Percentiles rank a stretch among this genome's conserved stretches.
These are phyloP conservation scores for Crucibulum cyathiforme DNA, from an alignment of 1,284 basidiomycete species.

Conservation along the genomic window DNA sequence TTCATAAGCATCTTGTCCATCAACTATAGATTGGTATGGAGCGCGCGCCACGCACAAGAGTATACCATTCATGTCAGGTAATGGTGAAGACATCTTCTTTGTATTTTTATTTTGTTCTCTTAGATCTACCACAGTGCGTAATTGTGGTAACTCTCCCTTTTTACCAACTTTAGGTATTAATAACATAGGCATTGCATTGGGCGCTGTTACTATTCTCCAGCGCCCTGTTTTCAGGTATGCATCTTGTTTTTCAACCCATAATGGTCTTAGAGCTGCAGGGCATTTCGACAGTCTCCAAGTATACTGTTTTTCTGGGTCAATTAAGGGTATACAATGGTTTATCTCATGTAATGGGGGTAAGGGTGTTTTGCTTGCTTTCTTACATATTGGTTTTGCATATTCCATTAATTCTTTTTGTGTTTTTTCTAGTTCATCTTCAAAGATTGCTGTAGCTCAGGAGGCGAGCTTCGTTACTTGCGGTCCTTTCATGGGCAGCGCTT, in stretches of 20 bases:
- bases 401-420: slow-evolving; percentile 11
- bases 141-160: slow-evolving; percentile 2
- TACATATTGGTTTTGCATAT: slow-evolving; percentile 13
- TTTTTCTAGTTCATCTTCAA: slow-evolving; percentile 18
- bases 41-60: slow-evolving; percentile 15
- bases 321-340: slow-evolving; percentile 33
- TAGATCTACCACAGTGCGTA: slow-evolving; percentile 17
- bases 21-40: slow-evolving; percentile 29
- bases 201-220: slow-evolving; percentile 21
- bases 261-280: slow-evolving; percentile 17
- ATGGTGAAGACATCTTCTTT: slow-evolving; percentile 11
- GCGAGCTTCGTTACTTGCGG: not conserved
- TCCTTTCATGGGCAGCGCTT: slow-evolving; percentile 14
- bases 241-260: slow-evolving; percentile 24
- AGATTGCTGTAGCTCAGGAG: slow-evolving; percentile 4
- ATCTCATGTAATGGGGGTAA: slow-evolving; percentile 27
- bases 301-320: slow-evolving; percentile 23
- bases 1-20: slow-evolving; percentile 41
- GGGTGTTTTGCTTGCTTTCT: slow-evolving; percentile 9
- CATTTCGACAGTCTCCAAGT: slow-evolving; percentile 23
- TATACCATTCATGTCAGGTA: slow-evolving; percentile 37
- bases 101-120: slow-evolving; percentile 21
- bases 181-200: slow-evolving; percentile 35
- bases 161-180: slow-evolving; percentile 22
- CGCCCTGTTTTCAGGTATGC: slow-evolving; percentile 20